A percentile compares a stretch with the other conserved stretches of the same genome.
These are phyloP conservation scores for Colletotrichum incanum DNA, from an alignment of 2,329 filamentous ascomycete genomes.

Conservation along the genomic window DNA sequence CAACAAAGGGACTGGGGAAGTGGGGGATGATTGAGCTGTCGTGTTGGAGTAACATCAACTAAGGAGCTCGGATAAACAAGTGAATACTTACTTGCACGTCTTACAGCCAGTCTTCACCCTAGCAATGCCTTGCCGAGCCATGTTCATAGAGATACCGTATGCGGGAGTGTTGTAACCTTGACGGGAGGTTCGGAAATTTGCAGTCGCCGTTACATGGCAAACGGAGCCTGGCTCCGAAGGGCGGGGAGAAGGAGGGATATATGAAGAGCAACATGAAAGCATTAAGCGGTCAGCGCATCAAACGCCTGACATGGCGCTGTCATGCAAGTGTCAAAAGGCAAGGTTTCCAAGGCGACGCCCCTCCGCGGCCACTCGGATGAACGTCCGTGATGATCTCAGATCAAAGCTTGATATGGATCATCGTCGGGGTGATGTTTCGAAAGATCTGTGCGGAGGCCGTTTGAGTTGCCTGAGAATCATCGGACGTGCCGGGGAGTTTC, in stretches of 20 bases:
- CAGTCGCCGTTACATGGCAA: background rate
- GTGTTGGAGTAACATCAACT: background rate
- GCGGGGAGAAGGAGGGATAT: background rate
- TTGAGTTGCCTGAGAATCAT: slow-evolving; percentile 1
- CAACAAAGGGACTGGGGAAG: background rate
- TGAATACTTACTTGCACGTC: slow-evolving; percentile 43
- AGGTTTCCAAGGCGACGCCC: background rate
- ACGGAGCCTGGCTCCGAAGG: background rate
- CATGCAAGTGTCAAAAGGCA: background rate
- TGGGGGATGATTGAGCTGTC: background rate
- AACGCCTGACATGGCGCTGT: background rate
- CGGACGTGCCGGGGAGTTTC: background rate
- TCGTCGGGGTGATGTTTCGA: background rate
- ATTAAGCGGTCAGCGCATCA: background rate
- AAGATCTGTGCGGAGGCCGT: background rate
- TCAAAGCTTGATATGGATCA: background rate
- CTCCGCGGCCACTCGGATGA: background rate
- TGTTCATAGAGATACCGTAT: background rate
- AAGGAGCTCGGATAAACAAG: too few relatives aligned
- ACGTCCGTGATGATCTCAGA: background rate
- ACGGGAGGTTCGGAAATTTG: background rate
- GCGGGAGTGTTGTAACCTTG: background rate
- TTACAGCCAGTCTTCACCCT: slow-evolving; percentile 44
- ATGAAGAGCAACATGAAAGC: background rate
- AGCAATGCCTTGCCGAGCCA: slow-evolving; percentile 15